Percentiles rank a stretch among this genome's conserved stretches.
Conservation (phyloP, 2,329 filamentous ascomycete genomes). For the Colletotrichum tanaceti region DNA sequence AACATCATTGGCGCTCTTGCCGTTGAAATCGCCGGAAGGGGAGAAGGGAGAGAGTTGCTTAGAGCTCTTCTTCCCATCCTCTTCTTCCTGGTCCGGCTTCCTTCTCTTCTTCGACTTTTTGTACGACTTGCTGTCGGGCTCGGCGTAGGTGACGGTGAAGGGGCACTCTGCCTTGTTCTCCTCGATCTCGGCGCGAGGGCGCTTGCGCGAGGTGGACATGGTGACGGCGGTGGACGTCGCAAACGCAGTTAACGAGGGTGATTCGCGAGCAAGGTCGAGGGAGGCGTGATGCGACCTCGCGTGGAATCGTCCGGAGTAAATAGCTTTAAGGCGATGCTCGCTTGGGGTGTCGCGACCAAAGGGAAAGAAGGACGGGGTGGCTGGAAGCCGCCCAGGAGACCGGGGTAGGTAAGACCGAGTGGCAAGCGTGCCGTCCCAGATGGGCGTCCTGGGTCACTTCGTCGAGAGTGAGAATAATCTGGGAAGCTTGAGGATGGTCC, state of each 20-base stretch:
- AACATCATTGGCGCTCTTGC: conserved; percentile 55
- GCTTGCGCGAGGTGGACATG: conserved; percentile 57
- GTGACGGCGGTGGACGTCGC: conserved; percentile 14
- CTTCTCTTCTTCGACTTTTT: conserved; percentile 58
- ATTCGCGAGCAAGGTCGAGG: background rate
- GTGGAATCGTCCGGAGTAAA: background rate
- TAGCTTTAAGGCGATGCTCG: conserved; percentile 14
- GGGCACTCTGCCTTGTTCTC: conserved; percentile 68
- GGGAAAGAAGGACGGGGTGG: conserved; percentile 28
- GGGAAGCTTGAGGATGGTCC: conserved; percentile 27
- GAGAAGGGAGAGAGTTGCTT: conserved; percentile 66
- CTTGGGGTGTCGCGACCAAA: conserved; percentile 34
- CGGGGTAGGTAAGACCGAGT: conserved; percentile 30
- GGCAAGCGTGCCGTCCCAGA: conserved; percentile 30
- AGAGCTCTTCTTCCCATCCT: conserved; percentile 58
- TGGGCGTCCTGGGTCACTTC: conserved; percentile 16
- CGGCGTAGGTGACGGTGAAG: conserved; percentile 57
- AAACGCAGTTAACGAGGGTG: conserved; percentile 1
- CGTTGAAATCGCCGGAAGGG: conserved; percentile 65
- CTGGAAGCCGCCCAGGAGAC: conserved; percentile 33
- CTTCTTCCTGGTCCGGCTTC: conserved; percentile 59
- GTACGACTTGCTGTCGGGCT: conserved; percentile 58
- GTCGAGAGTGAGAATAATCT: conserved; percentile 15
- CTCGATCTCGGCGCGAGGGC: conserved; percentile 61
- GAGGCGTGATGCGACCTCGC: background rate